Base-by-base conservation (phyloP, 768 basidiomycete genomes). In the Amyloporia xantha region DNA sequence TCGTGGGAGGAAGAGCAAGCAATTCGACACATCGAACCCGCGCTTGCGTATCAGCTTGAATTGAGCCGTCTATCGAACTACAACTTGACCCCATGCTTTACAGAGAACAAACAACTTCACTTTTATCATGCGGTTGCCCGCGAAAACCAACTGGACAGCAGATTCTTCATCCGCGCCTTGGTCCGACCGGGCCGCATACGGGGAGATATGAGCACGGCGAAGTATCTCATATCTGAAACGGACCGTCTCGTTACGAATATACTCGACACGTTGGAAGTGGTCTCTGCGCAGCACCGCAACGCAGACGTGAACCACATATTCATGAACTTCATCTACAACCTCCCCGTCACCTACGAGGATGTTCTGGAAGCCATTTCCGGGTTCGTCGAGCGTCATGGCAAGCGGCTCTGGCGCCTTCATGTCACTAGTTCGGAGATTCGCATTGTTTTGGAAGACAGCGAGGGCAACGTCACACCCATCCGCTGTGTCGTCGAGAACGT, bases 291-390 rank as follows among this genome's bases (percentile, higher is more conserved):
- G 59, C 77, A 94, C 60, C 82, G 94, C 52, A 91, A 86, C 57
- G 89, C 95, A 3, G 95, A 98, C 63, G 93, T 91, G 72, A 98
- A 98, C 67, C 94, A 97, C 66, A 96, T 98, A 65, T 94, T 92
- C 73, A 84, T 98, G 82, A 97, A 98, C 74, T 99, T 98, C 66
- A 84, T 98, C 60, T 98, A 98, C 78, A 91, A 89, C 64, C 84
- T 99, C 39, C 81, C 85, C 24, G 93, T 99, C 53, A 85, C 85
- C 27, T 98, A 97, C 60, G 94, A 97, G 53, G 95, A 98, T 59
- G 94, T 98, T 6, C 81, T 97, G 47, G 88, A 91, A 41, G 96
- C 96, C 12, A 90, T 98, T 50, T 85, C 94, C n/a, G 96, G 96
- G 37, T 99, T 99, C 75, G 93, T 99, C 58, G 96, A 98, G 58